These are phyloP conservation scores for Rhodotorula paludigena DNA, from an alignment of 768 basidiomycete species.

Conservation along the genomic window DNA sequence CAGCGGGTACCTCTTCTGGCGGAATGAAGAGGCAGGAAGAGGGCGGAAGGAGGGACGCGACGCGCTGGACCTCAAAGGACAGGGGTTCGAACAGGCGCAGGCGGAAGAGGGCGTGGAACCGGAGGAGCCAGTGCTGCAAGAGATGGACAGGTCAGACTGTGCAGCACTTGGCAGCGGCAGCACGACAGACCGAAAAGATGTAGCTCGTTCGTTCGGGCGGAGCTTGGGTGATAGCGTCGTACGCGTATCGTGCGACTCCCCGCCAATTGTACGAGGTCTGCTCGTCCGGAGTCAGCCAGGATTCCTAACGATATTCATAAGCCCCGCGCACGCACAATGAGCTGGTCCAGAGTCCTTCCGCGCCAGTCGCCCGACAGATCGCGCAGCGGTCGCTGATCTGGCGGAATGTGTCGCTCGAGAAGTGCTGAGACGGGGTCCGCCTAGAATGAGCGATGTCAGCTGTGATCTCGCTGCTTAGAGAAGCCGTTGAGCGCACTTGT, in stretches of 20 bases:
- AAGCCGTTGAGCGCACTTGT: background rate
- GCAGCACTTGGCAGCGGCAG: too few relatives aligned
- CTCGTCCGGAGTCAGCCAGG: background rate
- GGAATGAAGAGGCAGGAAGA: background rate
- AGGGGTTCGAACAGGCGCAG: slow-evolving; percentile 7
- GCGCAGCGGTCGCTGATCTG: slow-evolving; percentile 1
- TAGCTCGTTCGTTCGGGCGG: slow-evolving; percentile 3
- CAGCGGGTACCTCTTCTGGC: background rate
- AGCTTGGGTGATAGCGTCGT: background rate
- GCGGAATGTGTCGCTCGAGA: slow-evolving; percentile 12
- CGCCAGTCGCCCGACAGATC: slow-evolving; percentile 8
- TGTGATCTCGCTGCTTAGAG: background rate
- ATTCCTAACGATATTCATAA: background rate
- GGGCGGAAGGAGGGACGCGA: slow-evolving; percentile 13
- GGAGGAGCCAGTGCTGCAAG: slow-evolving; percentile 22
- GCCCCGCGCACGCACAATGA: background rate
- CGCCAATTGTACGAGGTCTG: slow-evolving; percentile 8
- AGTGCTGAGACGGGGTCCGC: background rate
- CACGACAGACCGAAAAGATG: slow-evolving; percentile 2
- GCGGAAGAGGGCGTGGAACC: slow-evolving; percentile 20
- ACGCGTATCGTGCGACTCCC: slow-evolving; percentile 5
- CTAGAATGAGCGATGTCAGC: background rate
- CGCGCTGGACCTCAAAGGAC: background rate
- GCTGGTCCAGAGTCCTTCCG: background rate
- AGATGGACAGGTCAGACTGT: background rate